phyloP scores from a whole-genome alignment of 805 yeast genomes.

The Hanseniaspora pseudoguilliermondii region DNA sequence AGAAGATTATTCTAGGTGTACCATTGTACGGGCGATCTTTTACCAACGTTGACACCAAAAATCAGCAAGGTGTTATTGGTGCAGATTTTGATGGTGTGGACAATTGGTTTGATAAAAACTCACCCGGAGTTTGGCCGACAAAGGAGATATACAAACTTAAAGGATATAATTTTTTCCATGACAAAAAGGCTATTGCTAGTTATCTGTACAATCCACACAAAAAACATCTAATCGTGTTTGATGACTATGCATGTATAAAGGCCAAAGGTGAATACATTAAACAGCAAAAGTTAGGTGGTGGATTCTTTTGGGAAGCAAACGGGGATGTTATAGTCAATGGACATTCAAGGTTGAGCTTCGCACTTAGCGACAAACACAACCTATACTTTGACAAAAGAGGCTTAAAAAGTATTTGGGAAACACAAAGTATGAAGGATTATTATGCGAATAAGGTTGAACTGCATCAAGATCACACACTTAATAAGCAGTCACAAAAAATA shows the following conservation, averaged over 20 bases:
- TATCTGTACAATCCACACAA: slow-evolving; percentile 34
- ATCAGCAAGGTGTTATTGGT: slow-evolving; percentile 24
- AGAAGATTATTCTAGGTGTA: slow-evolving; percentile 66
- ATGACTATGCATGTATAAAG: slow-evolving; percentile 40
- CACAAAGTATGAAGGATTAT: slow-evolving; percentile 15
- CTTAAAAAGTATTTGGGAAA: slow-evolving; percentile 15
- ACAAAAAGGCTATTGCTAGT: slow-evolving; percentile 41
- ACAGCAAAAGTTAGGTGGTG: slow-evolving; percentile 53
- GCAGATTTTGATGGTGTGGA: slow-evolving; percentile 33
- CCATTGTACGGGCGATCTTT: slow-evolving; percentile 70
- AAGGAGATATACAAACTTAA: slow-evolving; percentile 36
- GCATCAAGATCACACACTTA: neutral
- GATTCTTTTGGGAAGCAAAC: slow-evolving; percentile 89
- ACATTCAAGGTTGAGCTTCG: neutral
- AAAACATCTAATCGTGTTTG: slow-evolving; percentile 47
- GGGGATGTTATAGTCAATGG: slow-evolving; percentile 38
- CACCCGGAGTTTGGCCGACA: slow-evolving; percentile 42
- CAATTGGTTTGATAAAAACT: slow-evolving; percentile 32
- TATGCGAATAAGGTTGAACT: slow-evolving; percentile 9
- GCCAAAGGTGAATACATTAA: slow-evolving; percentile 50
- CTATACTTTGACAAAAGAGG: slow-evolving; percentile 3
- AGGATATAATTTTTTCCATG: slow-evolving; percentile 27
- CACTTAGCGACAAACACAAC: neutral
- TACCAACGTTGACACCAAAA: slow-evolving; percentile 29
- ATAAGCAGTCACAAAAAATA: neutral